A percentile compares a stretch with the other conserved stretches of the same genome.
These are phyloP conservation scores for Phytophthora pisi DNA, from an alignment of 352 stramenopile species.

Conservation along the genomic window DNA sequence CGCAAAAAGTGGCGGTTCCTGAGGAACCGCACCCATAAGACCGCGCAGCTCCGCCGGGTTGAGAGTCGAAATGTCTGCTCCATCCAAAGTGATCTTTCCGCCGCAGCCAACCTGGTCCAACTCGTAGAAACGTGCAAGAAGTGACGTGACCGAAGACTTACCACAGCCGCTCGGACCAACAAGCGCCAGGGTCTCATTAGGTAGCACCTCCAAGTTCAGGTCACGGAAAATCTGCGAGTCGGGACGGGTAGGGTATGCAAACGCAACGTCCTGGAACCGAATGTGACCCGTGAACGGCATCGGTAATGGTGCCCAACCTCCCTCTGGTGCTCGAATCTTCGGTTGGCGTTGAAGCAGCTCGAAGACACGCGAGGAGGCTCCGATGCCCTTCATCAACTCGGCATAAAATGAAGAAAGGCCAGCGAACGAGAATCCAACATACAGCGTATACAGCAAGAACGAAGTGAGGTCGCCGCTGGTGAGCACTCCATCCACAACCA, in stretches of 20 bases:
- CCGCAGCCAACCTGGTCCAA: slow-evolving; percentile 51
- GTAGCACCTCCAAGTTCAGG: slow-evolving; percentile 59
- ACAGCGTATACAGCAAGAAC: slow-evolving; percentile 94
- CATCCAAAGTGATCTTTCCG: slow-evolving; percentile 66
- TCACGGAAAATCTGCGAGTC: slow-evolving; percentile 58
- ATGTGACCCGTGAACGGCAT: slow-evolving; percentile 57
- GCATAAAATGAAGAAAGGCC: slow-evolving; percentile 93
- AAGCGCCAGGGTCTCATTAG: slow-evolving; percentile 77
- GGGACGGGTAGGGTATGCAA: slow-evolving; percentile 68
- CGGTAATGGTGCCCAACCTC: slow-evolving; percentile 39
- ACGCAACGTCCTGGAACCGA: slow-evolving; percentile 85
- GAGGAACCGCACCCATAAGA: slow-evolving; percentile 72
- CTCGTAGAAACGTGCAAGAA: slow-evolving; percentile 82
- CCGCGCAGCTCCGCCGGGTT: slow-evolving; percentile 57
- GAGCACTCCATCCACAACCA: slow-evolving; percentile 87
- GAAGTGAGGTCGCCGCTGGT: slow-evolving; percentile 92
- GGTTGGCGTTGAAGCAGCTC: slow-evolving; percentile 89
- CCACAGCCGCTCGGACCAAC: slow-evolving; percentile 71
- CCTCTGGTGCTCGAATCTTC: slow-evolving; percentile 50
- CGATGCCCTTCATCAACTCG: slow-evolving; percentile 90
- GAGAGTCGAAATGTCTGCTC: slow-evolving; percentile 58
- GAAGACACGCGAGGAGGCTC: slow-evolving; percentile 90
- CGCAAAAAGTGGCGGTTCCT: slow-evolving; percentile 78
- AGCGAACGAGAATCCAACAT: slow-evolving; percentile 90
- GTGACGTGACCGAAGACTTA: slow-evolving; percentile 75